A percentile compares a stretch with the other conserved stretches of the same genome.
phyloP scores from a whole-genome alignment of 163 green algal genomes.

The Volvox carteri region DNA sequence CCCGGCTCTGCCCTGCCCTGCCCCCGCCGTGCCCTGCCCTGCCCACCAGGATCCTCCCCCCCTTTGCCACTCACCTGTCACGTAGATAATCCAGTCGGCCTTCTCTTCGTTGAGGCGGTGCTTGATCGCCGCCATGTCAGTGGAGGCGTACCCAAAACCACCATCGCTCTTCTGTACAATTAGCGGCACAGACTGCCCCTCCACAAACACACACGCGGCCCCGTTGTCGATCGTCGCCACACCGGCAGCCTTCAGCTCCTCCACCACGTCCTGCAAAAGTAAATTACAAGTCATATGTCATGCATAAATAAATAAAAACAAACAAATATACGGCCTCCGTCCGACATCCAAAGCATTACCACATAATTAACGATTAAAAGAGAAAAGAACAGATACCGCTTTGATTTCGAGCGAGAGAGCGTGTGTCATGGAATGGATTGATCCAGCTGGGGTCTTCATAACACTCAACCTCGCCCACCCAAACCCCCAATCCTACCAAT shows the following conservation, averaged over 20 bases:
- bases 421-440: too few species aligned
- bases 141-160: constrained; percentile 92
- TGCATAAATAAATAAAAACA: too few species aligned
- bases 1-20: background rate
- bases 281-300: too few species aligned
- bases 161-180: constrained; percentile 98
- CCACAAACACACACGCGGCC: constrained; percentile 87
- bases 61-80: constrained; percentile 76
- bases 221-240: constrained; percentile 91
- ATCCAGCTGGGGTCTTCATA: too few species aligned
- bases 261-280: constrained; percentile 74
- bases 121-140: constrained; percentile 89
- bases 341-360: too few species aligned
- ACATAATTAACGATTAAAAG: too few species aligned
- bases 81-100: constrained; percentile 98
- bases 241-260: constrained; percentile 83
- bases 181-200: constrained; percentile 81
- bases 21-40: background rate
- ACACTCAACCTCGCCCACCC: too few species aligned
- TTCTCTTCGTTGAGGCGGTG: constrained; percentile 93
- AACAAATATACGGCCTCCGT: too few species aligned
- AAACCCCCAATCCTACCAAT: too few species aligned
- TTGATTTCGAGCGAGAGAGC: too few species aligned
- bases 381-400: too few species aligned
- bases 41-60: background rate